Conservation (phyloP, 1,284 basidiomycete genomes). For the Ceratobasidium sp. region DNA sequence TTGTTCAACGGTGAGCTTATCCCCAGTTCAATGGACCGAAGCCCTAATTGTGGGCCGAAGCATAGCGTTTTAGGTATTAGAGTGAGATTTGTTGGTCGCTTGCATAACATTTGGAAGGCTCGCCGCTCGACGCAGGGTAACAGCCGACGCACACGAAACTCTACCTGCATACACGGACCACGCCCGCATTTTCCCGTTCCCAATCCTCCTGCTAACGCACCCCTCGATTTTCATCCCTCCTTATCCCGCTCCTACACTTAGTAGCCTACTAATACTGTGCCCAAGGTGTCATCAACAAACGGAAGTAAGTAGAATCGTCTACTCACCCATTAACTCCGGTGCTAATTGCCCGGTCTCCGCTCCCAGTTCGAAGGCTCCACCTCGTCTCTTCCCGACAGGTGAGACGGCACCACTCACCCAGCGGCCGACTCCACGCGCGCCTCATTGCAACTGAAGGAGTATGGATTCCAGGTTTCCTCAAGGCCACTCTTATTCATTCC, state of each 20-base stretch:
- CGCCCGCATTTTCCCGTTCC: not conserved
- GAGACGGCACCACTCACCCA: constrained; percentile 24
- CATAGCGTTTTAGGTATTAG: too few species aligned
- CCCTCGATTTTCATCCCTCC: not conserved
- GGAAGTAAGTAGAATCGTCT: constrained; percentile 8
- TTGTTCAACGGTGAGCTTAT: too few species aligned
- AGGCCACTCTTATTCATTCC: not conserved
- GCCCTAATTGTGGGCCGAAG: too few species aligned
- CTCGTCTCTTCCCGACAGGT: constrained; percentile 34
- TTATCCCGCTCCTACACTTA: not conserved
- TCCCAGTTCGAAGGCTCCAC: constrained; percentile 24
- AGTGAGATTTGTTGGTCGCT: too few species aligned
- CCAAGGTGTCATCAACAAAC: constrained; percentile 12
- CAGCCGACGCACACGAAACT: too few species aligned
- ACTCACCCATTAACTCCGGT: not conserved
- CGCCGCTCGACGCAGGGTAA: too few species aligned
- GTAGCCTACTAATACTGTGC: constrained; percentile 7
- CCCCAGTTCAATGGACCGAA: too few species aligned
- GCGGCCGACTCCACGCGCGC: constrained; percentile 45
- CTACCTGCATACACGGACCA: too few species aligned
- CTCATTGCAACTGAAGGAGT: constrained; percentile 35
- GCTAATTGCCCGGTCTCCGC: constrained; percentile 17
- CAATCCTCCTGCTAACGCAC: constrained; percentile 39
- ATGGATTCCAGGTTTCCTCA: constrained; percentile 41
- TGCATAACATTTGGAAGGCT: too few species aligned